Evolutionary conservation across 75 land plant species (phyloP).

Genomic region (Sequoiadendron giganteum): DNA sequence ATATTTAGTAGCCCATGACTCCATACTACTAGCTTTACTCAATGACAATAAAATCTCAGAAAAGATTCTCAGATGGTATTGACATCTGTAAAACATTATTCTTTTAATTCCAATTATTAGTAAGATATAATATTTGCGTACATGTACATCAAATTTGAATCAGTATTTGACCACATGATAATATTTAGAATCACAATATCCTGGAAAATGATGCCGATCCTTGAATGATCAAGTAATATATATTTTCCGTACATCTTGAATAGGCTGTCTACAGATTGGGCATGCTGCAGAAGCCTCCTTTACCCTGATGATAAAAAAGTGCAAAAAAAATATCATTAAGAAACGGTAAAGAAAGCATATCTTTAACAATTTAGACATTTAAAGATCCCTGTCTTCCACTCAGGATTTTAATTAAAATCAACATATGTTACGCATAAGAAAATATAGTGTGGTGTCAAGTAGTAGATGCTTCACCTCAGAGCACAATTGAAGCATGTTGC

Average conservation of each 20-base stretch:
- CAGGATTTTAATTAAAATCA: background rate
- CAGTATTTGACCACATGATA: background rate
- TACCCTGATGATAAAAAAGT: background rate
- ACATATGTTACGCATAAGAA: background rate
- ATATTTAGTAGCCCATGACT: background rate
- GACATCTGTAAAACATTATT: background rate
- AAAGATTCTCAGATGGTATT: background rate
- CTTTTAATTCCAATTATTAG: background rate
- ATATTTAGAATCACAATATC: background rate
- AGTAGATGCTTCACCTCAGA: constrained; percentile 16
- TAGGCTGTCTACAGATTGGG: constrained; percentile 28
- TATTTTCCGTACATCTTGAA: constrained; percentile 19
- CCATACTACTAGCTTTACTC: background rate
- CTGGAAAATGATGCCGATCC: background rate
- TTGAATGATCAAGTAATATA: constrained; percentile 14
- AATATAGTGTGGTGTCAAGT: background rate
- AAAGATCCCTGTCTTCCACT: background rate
- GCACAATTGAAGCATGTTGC: constrained; percentile 36
- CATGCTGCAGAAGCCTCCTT: constrained; percentile 9
- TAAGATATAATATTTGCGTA: background rate
- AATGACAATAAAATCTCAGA: background rate
- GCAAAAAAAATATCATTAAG: background rate
- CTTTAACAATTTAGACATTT: background rate
- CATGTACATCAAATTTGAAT: background rate
- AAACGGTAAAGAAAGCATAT: background rate